Conservation (phyloP, 139 green algal genomes). For the Coccomyxa sp. region DNA sequence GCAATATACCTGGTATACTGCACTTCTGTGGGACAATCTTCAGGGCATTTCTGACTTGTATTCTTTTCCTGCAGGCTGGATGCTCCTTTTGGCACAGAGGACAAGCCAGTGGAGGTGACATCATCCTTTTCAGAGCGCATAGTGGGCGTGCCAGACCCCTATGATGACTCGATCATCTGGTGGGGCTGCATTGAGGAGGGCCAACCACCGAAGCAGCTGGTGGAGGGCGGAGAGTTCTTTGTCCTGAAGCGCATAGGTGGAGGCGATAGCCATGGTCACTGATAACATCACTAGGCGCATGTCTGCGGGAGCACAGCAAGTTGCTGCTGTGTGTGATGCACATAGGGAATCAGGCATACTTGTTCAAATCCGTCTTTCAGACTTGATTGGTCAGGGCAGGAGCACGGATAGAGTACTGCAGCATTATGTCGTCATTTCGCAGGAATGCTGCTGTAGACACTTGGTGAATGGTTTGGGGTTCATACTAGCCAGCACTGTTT, state of each 20-base stretch:
- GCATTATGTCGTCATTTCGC: too few species aligned
- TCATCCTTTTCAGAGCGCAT: constrained; percentile 49
- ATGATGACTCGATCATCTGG: constrained; percentile 64
- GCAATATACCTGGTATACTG: too few species aligned
- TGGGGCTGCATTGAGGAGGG: constrained; percentile 55
- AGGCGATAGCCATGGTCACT: constrained; percentile 28
- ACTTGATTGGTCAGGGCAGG: too few species aligned
- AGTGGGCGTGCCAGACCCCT: constrained; percentile 67
- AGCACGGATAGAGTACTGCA: too few species aligned
- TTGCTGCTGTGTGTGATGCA: background rate
- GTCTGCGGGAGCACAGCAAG: background rate
- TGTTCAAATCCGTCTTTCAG: too few species aligned
- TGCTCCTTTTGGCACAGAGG: constrained; percentile 59
- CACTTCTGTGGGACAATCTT: too few species aligned
- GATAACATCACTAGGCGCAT: background rate
- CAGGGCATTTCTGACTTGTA: background rate
- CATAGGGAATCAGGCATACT: too few species aligned
- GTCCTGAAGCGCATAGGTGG: constrained; percentile 50
- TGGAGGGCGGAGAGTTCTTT: constrained; percentile 73
- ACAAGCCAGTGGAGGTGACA: constrained; percentile 63
- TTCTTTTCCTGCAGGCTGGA: constrained; percentile 40
- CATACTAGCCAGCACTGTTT: too few species aligned
- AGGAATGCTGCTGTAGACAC: too few species aligned
- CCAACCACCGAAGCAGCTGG: constrained; percentile 65
- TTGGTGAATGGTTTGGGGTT: too few species aligned